phyloP scores from a whole-genome alignment of 129 eudicot species.

The Flaveria trinervia region DNA sequence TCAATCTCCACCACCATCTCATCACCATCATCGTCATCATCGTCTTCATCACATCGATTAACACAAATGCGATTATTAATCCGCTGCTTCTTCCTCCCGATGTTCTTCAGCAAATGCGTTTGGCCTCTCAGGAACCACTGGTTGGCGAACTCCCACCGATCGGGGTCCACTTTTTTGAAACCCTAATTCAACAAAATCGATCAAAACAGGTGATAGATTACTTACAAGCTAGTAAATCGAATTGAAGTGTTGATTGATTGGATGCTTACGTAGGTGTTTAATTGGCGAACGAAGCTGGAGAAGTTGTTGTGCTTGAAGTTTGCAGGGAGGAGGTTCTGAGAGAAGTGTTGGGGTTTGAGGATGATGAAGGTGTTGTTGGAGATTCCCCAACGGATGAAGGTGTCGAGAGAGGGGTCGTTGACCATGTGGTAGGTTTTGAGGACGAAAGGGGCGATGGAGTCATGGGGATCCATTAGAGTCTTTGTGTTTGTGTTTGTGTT shows the following conservation, averaged over 20 bases:
- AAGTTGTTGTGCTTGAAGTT: constrained; percentile 75
- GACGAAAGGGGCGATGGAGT: constrained; percentile 66
- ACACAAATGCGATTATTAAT: constrained; percentile 9
- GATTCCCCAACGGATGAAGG: constrained; percentile 61
- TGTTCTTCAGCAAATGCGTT: constrained; percentile 49
- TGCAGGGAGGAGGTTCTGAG: constrained; percentile 54
- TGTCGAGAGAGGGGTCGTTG: constrained; percentile 56
- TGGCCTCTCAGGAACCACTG: constrained; percentile 78
- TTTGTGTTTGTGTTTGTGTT: no score
- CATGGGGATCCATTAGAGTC: constrained; percentile 32
- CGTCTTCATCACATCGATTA: constrained; percentile 26
- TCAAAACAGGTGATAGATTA: no score
- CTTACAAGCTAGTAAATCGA: no score
- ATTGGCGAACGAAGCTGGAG: constrained; percentile 76
- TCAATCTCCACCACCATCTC: constrained; percentile 55
- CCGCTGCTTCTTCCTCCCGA: constrained; percentile 53
- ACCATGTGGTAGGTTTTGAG: constrained; percentile 89
- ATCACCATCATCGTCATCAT: constrained; percentile 36
- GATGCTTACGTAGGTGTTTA: constrained; percentile 70
- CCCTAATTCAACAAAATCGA: constrained; percentile 40
- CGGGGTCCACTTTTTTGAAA: constrained; percentile 77
- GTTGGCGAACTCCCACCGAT: constrained; percentile 78
- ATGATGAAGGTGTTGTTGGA: constrained; percentile 70
- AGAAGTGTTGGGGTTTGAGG: constrained; percentile 61
- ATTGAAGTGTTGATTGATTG: not conserved